A percentile compares a stretch with the other conserved stretches of the same genome.
Conservation (phyloP, 2,329 filamentous ascomycete species). For the Achaetomium macrosporum region DNA sequence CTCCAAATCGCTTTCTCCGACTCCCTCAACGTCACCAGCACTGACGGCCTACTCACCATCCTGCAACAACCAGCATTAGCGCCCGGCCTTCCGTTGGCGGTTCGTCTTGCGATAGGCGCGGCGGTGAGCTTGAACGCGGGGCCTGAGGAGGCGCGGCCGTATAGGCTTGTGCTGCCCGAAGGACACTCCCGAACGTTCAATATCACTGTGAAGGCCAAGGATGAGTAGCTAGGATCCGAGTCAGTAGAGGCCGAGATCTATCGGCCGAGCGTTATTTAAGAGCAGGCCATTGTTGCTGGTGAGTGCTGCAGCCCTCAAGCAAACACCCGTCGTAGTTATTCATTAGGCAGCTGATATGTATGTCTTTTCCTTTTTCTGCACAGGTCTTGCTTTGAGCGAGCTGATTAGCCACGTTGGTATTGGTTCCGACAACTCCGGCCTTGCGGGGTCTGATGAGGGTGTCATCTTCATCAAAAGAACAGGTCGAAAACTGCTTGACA, state of each 20-base stretch:
- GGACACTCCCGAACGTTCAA: no score
- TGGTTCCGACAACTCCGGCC: not conserved
- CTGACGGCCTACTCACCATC: not conserved
- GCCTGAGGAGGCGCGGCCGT: not conserved
- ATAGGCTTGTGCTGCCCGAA: no score
- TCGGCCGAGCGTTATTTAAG: no score
- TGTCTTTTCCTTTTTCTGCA: no score
- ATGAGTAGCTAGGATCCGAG: no score
- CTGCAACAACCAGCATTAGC: not conserved
- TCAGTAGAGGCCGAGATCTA: no score
- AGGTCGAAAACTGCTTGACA: not conserved
- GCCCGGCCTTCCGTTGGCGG: no score
- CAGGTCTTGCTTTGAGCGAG: not conserved
- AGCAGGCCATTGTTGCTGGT: no score
- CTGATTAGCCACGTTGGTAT: not conserved
- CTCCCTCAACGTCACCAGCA: not conserved
- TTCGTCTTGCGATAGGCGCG: not conserved
- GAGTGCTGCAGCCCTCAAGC: not conserved
- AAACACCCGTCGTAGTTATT: not conserved
- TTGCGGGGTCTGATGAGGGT: not conserved
- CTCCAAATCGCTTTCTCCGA: no score
- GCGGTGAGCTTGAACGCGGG: not conserved
- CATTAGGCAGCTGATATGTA: not conserved
- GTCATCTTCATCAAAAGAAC: conserved; percentile 1
- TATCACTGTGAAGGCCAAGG: no score